phyloP scores from a whole-genome alignment of 345 rosid genomes.

The Crucihimalaya himalaica region DNA sequence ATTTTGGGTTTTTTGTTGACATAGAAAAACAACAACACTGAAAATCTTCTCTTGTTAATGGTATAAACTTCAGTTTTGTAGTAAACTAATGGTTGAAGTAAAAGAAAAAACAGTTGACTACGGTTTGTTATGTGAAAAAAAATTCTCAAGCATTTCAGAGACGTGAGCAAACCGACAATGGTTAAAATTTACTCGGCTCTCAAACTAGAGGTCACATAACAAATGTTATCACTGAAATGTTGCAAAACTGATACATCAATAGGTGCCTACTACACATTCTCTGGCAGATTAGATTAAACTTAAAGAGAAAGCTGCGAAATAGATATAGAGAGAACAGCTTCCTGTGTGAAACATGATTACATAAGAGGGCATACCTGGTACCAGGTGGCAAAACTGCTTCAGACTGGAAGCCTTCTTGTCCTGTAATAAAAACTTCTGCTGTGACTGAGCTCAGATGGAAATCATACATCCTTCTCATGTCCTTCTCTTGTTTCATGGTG shows the following conservation, averaged over 20 bases:
- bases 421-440: slow-evolving; percentile 69
- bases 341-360: neutral
- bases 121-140: neutral
- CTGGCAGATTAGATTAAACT: neutral
- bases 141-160: neutral
- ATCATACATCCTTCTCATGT: slow-evolving; percentile 79
- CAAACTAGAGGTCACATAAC: neutral
- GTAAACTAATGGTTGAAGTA: neutral
- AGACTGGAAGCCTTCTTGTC: slow-evolving; percentile 61
- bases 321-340: neutral
- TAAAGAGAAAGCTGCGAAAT: neutral
- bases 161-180: neutral
- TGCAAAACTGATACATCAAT: neutral
- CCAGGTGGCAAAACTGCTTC: slow-evolving; percentile 34
- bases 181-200: neutral
- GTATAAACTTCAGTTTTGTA: neutral
- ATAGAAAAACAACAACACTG: neutral
- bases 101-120: neutral
- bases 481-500: slow-evolving; percentile 68
- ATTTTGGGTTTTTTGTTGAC: neutral
- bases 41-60: neutral
- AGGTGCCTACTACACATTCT: neutral
- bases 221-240: neutral
- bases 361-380: slow-evolving; percentile 51
- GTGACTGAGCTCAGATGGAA: slow-evolving; percentile 68